Conservation (phyloP, 805 yeast species). For the Kluyveromyces aestuarii region DNA sequence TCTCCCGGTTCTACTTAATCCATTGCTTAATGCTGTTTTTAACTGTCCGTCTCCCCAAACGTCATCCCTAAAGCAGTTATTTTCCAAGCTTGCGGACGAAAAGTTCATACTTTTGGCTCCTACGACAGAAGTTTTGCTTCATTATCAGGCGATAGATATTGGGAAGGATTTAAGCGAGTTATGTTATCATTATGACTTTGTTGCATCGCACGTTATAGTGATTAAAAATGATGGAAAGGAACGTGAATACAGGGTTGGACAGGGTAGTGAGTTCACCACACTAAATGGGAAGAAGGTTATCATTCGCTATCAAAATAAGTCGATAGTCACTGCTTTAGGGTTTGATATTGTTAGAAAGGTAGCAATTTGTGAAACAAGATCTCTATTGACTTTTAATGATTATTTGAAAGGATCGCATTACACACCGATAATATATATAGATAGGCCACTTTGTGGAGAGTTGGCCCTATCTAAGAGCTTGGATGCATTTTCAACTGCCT, state of each 20-base stretch:
- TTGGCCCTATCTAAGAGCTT: constrained; percentile 17
- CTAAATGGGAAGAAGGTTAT: constrained; percentile 47
- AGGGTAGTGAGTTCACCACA: constrained; percentile 37
- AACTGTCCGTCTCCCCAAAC: constrained; percentile 47
- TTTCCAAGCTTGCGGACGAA: constrained; percentile 38
- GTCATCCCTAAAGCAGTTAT: constrained; percentile 40
- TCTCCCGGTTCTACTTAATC: constrained; percentile 50
- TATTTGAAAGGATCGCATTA: constrained; percentile 49
- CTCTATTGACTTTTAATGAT: constrained; percentile 47
- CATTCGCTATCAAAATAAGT: constrained; percentile 40
- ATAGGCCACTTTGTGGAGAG: constrained; percentile 43
- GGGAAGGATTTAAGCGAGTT: constrained; percentile 38
- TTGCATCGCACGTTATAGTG: constrained; percentile 51
- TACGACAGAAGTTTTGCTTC: constrained; percentile 37
- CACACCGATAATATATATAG: constrained; percentile 50
- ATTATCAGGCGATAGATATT: constrained; percentile 32
- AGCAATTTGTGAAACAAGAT: constrained; percentile 36
- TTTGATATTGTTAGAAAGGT: constrained; percentile 39
- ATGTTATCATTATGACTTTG: constrained; percentile 51
- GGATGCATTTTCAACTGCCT: constrained; percentile 4
- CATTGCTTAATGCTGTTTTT: constrained; percentile 55
- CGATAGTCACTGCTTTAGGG: constrained; percentile 49
- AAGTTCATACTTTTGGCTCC: constrained; percentile 62
- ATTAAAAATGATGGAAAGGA: constrained; percentile 23
- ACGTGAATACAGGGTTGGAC: constrained; percentile 22